Base-by-base conservation (phyloP, 345 rosid genomes). In the Eucalyptus sideroxylon region DNA sequence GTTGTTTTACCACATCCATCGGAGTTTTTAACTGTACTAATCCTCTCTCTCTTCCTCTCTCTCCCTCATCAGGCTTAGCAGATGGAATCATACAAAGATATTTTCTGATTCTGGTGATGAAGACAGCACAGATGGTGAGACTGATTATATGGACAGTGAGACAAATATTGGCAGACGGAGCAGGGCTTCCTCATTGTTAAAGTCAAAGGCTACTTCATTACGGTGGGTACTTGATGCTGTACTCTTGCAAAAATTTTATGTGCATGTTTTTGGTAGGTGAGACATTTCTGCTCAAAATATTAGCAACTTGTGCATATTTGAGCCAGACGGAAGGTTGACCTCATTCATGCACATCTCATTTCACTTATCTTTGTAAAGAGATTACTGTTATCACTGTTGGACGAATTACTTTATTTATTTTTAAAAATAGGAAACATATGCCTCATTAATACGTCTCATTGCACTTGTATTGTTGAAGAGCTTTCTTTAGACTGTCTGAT, bases 81-180 rank as follows among this genome's bases (percentile, higher is more conserved):
- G 93, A 89, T 98, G 99, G 99, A 97, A 97, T 93, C 98, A 96
- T 93, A 94, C 99, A 34, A 97, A 94, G 91, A 95, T 98, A 93
- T 98, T 97, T 91, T 97, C 99, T 59, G 99, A 97, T 91, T 95
- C 92, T 89, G 96, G 91, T 65, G 96, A 95, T 91, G 98, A 93
- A 90, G 95, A 91, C 49, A 87, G 92, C 4, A 93, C 93, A 50
- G 95, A 91, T 89, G 93, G 94, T 89, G 97, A 93, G 88, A 94
- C 44, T 86, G 97, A 94, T 34, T 91, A 92, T 89, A 93, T 92
- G 94, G 94, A 94, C 81, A 91, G 60, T 15, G 91, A 93, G 88
- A 91, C 96, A 30, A 81, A 88, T 88, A 90, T 93, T 87, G 93
- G 92, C 91, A 90, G 90, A 69, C 86, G 23, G 86, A 94, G 94